These are phyloP conservation scores for Tricholoma saponaceum DNA, from an alignment of 768 basidiomycete species.

Conservation along the genomic window DNA sequence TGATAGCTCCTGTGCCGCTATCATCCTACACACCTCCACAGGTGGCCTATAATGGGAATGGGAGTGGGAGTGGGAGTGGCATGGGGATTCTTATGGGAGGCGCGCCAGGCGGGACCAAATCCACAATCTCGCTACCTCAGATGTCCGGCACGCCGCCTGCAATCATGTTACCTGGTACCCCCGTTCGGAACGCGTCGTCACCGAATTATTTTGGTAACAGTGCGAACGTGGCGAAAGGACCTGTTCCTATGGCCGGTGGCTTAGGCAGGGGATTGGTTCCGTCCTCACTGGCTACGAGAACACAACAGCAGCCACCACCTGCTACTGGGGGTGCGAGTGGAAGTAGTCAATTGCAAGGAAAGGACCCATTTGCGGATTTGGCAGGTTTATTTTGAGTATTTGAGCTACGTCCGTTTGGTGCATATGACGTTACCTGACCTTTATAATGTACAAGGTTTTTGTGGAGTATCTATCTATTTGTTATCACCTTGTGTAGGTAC, in stretches of 20 bases:
- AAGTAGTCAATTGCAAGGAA: constrained; percentile 36
- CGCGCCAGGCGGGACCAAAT: constrained; percentile 11
- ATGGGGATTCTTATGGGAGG: constrained; percentile 15
- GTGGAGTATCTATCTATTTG: too few species aligned
- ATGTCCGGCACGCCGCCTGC: constrained; percentile 33
- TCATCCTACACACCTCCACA: constrained; percentile 21
- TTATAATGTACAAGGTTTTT: too few species aligned
- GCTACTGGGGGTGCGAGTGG: constrained; percentile 5
- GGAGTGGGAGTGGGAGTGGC: constrained; percentile 8
- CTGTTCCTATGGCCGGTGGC: constrained; percentile 9
- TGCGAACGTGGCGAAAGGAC: constrained; percentile 14
- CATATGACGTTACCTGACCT: too few species aligned
- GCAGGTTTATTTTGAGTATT: constrained; percentile 60
- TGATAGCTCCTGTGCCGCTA: constrained; percentile 12
- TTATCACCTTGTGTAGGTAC: too few species aligned
- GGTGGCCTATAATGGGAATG: constrained; percentile 17
- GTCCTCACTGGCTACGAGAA: constrained; percentile 8
- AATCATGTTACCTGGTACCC: constrained; percentile 36
- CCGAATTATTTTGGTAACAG: constrained; percentile 29
- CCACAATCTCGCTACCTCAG: constrained; percentile 19
- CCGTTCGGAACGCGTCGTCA: constrained; percentile 9
- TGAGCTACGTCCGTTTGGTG: too few species aligned
- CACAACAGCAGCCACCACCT: constrained; percentile 16
- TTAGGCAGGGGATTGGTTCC: constrained; percentile 22
- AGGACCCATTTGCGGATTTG: constrained; percentile 85